Conservation (phyloP, 1,139 yeast genomes). For the Scheffersomyces segobiensis region DNA sequence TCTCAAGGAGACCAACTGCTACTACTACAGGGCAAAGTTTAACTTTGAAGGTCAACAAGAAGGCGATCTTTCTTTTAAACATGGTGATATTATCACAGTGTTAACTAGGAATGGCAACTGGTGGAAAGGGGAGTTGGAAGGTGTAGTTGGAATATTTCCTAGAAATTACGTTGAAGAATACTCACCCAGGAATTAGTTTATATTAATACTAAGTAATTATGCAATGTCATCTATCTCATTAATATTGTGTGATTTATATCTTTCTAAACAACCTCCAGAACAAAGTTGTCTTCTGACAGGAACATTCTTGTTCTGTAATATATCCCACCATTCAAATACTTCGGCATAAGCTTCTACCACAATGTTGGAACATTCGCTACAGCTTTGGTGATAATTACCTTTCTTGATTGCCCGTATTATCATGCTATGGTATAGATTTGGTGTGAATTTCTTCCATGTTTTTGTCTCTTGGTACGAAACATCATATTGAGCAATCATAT, state of each 20-base stretch:
- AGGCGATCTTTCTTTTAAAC: constrained; percentile 51
- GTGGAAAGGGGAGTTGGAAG: constrained; percentile 63
- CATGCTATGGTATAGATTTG: constrained; percentile 33
- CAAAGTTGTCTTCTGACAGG: constrained; percentile 51
- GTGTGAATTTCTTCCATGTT: constrained; percentile 42
- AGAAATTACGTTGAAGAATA: constrained; percentile 45
- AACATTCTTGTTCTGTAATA: constrained; percentile 35
- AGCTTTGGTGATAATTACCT: constrained; percentile 46
- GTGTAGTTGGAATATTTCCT: constrained; percentile 55
- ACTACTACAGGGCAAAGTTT: constrained; percentile 34
- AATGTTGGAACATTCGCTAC: constrained; percentile 48
- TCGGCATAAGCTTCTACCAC: constrained; percentile 55
- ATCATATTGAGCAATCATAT: constrained; percentile 45
- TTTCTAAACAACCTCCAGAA: constrained; percentile 39
- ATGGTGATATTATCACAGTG: constrained; percentile 51
- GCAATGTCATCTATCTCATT: constrained; percentile 6
- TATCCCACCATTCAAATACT: constrained; percentile 64
- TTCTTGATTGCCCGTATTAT: constrained; percentile 45
- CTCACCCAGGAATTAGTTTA: neutral
- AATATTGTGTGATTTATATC: constrained; percentile 12
- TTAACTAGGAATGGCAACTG: constrained; percentile 47
- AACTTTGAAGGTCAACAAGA: constrained; percentile 28
- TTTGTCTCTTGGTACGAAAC: constrained; percentile 46
- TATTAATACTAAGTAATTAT: neutral
- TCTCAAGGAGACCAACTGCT: constrained; percentile 2